phyloP scores from a whole-genome alignment of 495 filamentous ascomycete genomes.

The Podospora pseudopauciseta region DNA sequence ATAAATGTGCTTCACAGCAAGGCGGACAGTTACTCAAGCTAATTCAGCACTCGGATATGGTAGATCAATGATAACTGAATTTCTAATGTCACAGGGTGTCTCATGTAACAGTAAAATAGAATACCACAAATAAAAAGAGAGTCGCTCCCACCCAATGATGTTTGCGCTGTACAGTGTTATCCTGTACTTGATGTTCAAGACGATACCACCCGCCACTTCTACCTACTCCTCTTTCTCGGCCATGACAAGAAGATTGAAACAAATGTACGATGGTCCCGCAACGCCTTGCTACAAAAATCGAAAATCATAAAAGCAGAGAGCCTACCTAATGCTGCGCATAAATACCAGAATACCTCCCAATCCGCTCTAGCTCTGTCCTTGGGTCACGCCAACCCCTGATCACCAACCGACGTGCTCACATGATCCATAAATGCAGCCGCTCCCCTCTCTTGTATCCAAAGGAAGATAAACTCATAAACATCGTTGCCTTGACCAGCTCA shows the following conservation, averaged over 20 bases:
- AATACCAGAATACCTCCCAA: conserved; percentile 12
- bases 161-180: not conserved
- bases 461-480: not conserved
- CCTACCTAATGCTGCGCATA: not conserved
- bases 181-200: not conserved
- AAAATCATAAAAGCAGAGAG: not conserved
- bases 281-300: conserved; percentile 8
- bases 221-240: not conserved
- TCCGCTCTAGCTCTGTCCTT: not conserved
- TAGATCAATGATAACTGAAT: not conserved
- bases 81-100: not conserved
- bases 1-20: not conserved
- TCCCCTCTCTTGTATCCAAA: not conserved
- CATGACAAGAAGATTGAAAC: not conserved
- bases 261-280: conserved; percentile 5
- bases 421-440: not conserved
- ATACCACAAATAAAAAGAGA: not conserved
- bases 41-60: not conserved
- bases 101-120: not conserved
- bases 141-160: conserved; percentile 3
- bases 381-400: not conserved
- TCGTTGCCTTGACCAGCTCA: not conserved
- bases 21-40: not conserved
- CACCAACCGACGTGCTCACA: not conserved
- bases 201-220: not conserved